Conservation (phyloP, 169 alveolate species). For the Cyclospora cayetanensis region DNA sequence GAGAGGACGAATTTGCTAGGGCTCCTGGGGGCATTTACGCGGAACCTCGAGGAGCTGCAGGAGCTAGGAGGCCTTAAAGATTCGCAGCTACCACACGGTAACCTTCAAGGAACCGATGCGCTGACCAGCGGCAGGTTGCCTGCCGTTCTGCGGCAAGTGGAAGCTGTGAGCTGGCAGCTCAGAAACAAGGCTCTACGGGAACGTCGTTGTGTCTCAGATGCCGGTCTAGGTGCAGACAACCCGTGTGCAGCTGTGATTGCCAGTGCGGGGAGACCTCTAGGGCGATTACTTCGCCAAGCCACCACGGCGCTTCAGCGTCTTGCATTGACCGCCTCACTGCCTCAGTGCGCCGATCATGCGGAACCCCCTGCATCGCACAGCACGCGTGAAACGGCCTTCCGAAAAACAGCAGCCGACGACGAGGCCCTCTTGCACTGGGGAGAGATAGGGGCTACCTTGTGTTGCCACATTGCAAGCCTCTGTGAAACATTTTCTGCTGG, state of each 20-base stretch:
- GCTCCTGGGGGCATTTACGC: constrained; percentile 17
- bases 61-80: background rate
- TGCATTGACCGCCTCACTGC: no score
- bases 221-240: no score
- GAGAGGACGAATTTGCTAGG: constrained; percentile 29
- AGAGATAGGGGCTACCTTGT: constrained; percentile 11
- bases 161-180: constrained; percentile 29
- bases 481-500: constrained; percentile 1
- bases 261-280: no score
- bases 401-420: no score
- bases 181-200: background rate
- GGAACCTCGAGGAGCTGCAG: background rate
- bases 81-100: background rate
- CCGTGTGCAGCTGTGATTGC: no score
- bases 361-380: no score
- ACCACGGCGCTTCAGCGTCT: no score
- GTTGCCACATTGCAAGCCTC: background rate
- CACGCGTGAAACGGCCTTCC: no score
- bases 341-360: no score
- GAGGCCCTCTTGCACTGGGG: background rate
- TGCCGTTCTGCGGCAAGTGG: constrained; percentile 25
- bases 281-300: no score
- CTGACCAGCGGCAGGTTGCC: background rate
- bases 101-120: background rate
- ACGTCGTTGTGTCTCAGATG: no score